Percentiles rank a stretch among this genome's conserved stretches.
Evolutionary conservation across 1,139 yeast genomes (phyloP).

Genomic region (Waltiozyma sp.): DNA sequence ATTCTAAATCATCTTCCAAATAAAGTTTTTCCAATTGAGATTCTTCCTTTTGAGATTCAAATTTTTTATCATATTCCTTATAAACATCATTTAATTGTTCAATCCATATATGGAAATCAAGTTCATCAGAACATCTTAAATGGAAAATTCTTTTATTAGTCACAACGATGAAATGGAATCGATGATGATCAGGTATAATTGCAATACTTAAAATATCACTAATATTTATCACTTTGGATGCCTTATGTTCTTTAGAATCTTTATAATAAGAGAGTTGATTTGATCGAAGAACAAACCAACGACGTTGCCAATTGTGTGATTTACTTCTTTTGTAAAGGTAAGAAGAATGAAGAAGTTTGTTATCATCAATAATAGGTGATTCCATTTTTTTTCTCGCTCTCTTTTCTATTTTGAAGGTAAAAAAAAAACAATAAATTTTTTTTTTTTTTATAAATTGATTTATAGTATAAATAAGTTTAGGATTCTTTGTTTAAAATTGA

Average conservation of each 20-base stretch:
- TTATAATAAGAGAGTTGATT: slow-evolving; percentile 48
- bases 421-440: too few relatives aligned
- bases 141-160: slow-evolving; percentile 29
- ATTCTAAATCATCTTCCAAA: slow-evolving; percentile 1
- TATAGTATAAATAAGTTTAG: too few relatives aligned
- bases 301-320: slow-evolving; percentile 31
- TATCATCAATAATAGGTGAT: background rate
- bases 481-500: too few relatives aligned
- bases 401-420: too few relatives aligned
- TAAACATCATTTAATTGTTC: slow-evolving; percentile 15
- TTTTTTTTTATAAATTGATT: too few relatives aligned
- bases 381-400: too few relatives aligned
- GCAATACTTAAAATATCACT: slow-evolving; percentile 21
- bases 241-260: slow-evolving; percentile 46
- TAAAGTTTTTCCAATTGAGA: background rate
- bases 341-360: slow-evolving; percentile 6
- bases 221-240: slow-evolving; percentile 32
- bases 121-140: slow-evolving; percentile 27
- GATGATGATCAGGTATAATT: slow-evolving; percentile 27
- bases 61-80: background rate
- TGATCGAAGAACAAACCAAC: slow-evolving; percentile 50
- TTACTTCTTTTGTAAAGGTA: slow-evolving; percentile 13
- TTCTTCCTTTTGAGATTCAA: slow-evolving; percentile 7
- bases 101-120: slow-evolving; percentile 33
- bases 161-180: slow-evolving; percentile 25